Evolutionary conservation across 331 rosid species (phyloP).

Genomic region (Dryas integrifolia): DNA sequence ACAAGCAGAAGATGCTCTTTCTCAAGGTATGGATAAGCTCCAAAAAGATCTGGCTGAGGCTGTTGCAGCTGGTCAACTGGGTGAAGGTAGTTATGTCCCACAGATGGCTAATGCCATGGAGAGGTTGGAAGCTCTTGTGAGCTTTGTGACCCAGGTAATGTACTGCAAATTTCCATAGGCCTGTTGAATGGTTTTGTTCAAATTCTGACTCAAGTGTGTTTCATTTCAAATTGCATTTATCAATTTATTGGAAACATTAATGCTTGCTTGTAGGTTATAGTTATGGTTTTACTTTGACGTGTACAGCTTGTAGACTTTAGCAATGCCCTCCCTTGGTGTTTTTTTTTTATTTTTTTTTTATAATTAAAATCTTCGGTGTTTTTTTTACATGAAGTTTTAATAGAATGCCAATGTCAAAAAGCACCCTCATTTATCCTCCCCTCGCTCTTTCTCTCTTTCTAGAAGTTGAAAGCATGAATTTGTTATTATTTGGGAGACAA

Average conservation of each 20-base stretch:
- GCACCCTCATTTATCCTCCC: too few species aligned
- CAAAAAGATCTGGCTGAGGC: slow-evolving; percentile 56
- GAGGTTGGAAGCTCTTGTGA: slow-evolving; percentile 63
- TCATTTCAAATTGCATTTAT: neutral
- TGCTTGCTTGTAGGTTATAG: neutral
- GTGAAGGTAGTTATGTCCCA: slow-evolving; percentile 49
- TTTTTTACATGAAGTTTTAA: neutral
- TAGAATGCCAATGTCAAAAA: neutral
- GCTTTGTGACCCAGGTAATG: slow-evolving; percentile 78
- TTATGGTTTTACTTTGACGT: neutral
- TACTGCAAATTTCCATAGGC: neutral
- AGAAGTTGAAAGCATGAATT: too few species aligned
- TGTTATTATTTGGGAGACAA: too few species aligned
- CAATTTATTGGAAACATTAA: neutral
- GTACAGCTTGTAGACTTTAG: neutral
- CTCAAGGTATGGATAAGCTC: slow-evolving; percentile 91
- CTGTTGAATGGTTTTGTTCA: neutral
- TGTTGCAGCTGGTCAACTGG: slow-evolving; percentile 51
- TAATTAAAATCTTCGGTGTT: neutral
- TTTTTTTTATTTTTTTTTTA: too few species aligned
- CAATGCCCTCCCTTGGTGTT: neutral
- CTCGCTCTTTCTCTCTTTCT: too few species aligned
- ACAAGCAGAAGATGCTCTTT: slow-evolving; percentile 95
- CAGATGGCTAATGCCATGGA: slow-evolving; percentile 73
- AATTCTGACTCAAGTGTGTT: neutral